A percentile compares a stretch with the other conserved stretches of the same genome.
Evolutionary conservation across 345 rosid species (phyloP).

Genomic region (Durio zibethinus): DNA sequence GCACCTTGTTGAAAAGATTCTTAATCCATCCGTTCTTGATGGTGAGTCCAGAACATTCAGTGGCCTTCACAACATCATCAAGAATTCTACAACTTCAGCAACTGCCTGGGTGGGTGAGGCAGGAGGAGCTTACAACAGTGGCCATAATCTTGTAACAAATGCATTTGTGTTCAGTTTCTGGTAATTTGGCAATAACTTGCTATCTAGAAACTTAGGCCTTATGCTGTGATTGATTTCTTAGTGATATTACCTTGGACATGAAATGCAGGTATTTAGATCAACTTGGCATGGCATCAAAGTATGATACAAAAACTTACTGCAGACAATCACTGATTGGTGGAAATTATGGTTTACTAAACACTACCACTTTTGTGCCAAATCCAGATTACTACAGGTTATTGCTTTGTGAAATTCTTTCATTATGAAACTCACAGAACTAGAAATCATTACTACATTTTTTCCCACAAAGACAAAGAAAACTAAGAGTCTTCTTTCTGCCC

Average conservation of each 20-base stretch:
- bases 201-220: slow-evolving; percentile 11
- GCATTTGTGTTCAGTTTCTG: slow-evolving; percentile 92
- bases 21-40: slow-evolving; percentile 67
- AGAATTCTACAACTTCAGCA: slow-evolving; percentile 50
- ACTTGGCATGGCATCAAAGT: slow-evolving; percentile 70
- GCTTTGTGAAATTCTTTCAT: not conserved
- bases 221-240: slow-evolving; percentile 11
- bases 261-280: slow-evolving; percentile 84
- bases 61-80: slow-evolving; percentile 46
- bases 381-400: slow-evolving; percentile 88
- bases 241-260: not conserved
- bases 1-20: slow-evolving; percentile 64
- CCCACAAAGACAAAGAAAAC: not conserved
- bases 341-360: slow-evolving; percentile 77
- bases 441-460: not conserved
- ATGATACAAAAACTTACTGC: slow-evolving; percentile 82
- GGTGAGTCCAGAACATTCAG: slow-evolving; percentile 49
- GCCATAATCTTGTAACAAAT: slow-evolving; percentile 68
- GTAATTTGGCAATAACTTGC: slow-evolving; percentile 32
- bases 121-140: slow-evolving; percentile 98
- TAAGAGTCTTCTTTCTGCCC: not conserved
- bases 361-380: slow-evolving; percentile 74
- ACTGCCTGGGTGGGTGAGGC: slow-evolving; percentile 92
- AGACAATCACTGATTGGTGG: slow-evolving; percentile 90
- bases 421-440: not conserved